Evolutionary conservation across 2,329 filamentous ascomycete species (phyloP).

Genomic region (Fusarium albosuccineum): DNA sequence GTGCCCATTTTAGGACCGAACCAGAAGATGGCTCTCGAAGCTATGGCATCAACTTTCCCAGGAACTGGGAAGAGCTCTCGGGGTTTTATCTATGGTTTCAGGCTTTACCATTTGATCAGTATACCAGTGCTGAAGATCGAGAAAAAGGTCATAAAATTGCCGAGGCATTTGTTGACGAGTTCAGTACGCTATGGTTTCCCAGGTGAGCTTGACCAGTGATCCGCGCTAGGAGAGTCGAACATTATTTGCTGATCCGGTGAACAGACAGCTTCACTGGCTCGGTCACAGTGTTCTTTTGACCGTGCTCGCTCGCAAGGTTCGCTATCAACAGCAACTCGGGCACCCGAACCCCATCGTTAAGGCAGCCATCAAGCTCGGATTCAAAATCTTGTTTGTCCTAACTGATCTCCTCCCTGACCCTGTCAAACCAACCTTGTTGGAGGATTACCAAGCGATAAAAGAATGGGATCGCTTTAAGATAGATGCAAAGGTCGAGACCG

Average conservation of each 20-base stretch:
- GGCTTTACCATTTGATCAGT: background rate
- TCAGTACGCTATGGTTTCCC: background rate
- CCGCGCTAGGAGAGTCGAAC: too few relatives aligned
- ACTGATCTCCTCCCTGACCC: too few relatives aligned
- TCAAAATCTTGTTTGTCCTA: too few relatives aligned
- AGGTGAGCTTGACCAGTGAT: background rate
- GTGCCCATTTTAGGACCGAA: background rate
- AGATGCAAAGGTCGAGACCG: too few relatives aligned
- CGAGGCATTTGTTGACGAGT: background rate
- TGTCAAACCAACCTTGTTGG: too few relatives aligned
- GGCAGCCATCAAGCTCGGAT: too few relatives aligned
- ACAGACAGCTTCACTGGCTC: background rate
- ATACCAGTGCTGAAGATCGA: background rate
- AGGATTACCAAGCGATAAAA: too few relatives aligned
- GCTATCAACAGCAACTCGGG: background rate
- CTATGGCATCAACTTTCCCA: background rate
- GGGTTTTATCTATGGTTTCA: background rate
- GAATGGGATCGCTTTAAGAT: too few relatives aligned
- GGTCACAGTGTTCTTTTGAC: background rate
- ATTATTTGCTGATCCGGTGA: too few relatives aligned
- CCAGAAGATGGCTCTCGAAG: background rate
- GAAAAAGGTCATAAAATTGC: background rate
- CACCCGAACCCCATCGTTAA: too few relatives aligned
- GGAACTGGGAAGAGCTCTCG: background rate
- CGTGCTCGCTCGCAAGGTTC: background rate